Percentiles rank a stretch among this genome's conserved stretches.
Conservation (phyloP, 257 asterid genomes). For the Solanum appendiculatum region DNA sequence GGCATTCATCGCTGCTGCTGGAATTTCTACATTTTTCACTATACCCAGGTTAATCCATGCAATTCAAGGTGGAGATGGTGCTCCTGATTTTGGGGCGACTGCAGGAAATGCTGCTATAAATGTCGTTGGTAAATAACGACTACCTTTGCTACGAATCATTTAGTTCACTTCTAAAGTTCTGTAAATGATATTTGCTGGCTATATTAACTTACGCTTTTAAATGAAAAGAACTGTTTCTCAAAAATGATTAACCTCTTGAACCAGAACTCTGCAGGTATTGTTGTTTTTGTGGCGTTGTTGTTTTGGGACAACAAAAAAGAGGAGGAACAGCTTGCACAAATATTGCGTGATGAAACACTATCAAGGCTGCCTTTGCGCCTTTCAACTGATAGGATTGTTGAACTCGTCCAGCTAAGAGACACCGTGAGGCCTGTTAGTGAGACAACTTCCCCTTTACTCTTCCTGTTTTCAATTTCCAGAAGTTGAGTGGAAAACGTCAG, state of each 20-base stretch:
- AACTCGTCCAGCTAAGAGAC: conserved; percentile 92
- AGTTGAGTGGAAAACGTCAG: neutral
- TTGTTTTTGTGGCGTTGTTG: conserved; percentile 63
- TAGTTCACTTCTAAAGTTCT: neutral
- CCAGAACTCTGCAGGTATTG: conserved; percentile 84
- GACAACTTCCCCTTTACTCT: conserved; percentile 7
- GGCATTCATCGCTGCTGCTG: conserved; percentile 87
- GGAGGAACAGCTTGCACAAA: conserved; percentile 90
- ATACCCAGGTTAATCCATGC: conserved; percentile 67
- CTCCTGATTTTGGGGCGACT: conserved; percentile 69
- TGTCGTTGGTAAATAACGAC: conserved; percentile 49
- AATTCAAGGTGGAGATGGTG: conserved; percentile 72
- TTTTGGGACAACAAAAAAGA: conserved; percentile 93
- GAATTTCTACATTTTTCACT: conserved; percentile 67
- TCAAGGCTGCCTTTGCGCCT: conserved; percentile 94
- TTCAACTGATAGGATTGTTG: conserved; percentile 87
- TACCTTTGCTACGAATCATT: neutral
- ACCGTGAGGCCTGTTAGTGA: conserved; percentile 89
- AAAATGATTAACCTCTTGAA: conserved; percentile 38
- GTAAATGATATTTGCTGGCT: neutral
- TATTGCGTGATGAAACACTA: conserved; percentile 73
- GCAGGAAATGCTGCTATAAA: conserved; percentile 69
- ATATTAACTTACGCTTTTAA: neutral
- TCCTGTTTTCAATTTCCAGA: neutral
- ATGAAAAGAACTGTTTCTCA: neutral